Conservation (phyloP, 331 rosid genomes). For the Erythrophleum ivorense region DNA sequence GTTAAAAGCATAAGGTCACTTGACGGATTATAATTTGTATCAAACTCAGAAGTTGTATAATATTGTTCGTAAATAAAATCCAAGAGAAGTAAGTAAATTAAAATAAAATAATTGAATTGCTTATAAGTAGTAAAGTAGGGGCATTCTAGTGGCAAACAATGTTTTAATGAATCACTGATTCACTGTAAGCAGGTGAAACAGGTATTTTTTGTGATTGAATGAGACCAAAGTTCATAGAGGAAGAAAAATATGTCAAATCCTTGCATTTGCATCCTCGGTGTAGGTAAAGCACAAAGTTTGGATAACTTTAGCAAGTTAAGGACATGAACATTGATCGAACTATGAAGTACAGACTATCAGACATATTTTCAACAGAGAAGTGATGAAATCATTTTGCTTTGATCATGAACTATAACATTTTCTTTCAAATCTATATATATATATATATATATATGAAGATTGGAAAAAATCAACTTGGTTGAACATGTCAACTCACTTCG, state of each 20-base stretch:
- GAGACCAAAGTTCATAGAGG: background rate
- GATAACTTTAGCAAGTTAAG: background rate
- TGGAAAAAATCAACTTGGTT: too few relatives aligned
- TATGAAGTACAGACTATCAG: background rate
- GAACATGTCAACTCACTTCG: too few relatives aligned
- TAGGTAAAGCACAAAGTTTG: background rate
- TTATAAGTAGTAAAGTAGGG: background rate
- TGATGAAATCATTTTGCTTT: constrained; percentile 4
- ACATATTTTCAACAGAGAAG: constrained; percentile 4
- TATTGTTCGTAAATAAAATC: background rate
- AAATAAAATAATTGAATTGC: constrained; percentile 8
- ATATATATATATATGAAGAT: too few relatives aligned
- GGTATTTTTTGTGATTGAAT: background rate
- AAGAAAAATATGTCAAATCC: too few relatives aligned
- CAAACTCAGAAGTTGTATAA: background rate
- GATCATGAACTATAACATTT: background rate
- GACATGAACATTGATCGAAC: background rate
- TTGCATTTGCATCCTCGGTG: background rate
- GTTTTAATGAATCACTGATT: background rate
- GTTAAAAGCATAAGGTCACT: constrained; percentile 7
- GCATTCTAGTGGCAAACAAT: background rate
- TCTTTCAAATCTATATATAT: background rate
- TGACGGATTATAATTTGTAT: background rate
- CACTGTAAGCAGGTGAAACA: background rate
- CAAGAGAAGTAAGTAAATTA: background rate